Evolutionary conservation across 148 eudicot species (phyloP).

Genomic region (Fagopyrum esculentum): DNA sequence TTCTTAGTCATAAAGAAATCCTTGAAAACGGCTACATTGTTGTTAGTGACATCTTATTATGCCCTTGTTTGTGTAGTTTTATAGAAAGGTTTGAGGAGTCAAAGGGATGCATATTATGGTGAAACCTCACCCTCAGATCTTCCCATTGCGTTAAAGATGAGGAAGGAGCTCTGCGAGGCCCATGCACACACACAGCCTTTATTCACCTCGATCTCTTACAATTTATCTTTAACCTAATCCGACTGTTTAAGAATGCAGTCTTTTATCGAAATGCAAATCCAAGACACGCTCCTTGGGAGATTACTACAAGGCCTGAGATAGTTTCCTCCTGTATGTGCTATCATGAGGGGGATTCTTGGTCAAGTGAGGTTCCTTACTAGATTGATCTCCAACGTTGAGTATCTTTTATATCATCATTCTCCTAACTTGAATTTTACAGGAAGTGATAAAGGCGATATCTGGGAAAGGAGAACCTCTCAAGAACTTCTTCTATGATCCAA

Average conservation of each 20-base stretch:
- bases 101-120: slow-evolving; percentile 52
- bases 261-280: slow-evolving; percentile 62
- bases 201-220: not conserved
- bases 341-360: slow-evolving; percentile 89
- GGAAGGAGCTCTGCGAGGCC: slow-evolving; percentile 66
- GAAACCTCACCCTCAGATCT: slow-evolving; percentile 68
- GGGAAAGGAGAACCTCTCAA: slow-evolving; percentile 88
- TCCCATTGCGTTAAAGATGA: slow-evolving; percentile 55
- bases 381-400: not conserved
- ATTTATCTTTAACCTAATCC: not conserved
- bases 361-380: slow-evolving; percentile 43
- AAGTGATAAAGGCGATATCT: slow-evolving; percentile 95
- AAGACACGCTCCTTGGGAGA: slow-evolving; percentile 75
- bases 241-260: slow-evolving; percentile 37
- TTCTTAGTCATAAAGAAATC: not conserved
- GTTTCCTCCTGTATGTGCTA: slow-evolving; percentile 93
- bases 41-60: not conserved
- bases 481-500: slow-evolving; percentile 81
- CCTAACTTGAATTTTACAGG: slow-evolving; percentile 28
- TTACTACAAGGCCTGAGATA: slow-evolving; percentile 50
- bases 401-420: too few relatives aligned
- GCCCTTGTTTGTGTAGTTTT: slow-evolving; percentile 30
- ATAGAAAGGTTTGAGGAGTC: slow-evolving; percentile 75
- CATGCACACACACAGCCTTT: slow-evolving; percentile 27
- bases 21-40: not conserved